Evolutionary conservation across 176 grass and related monocot species (phyloP), one percentile per base, ranked within the genome.

Genomic region (Phragmites australis): DNA sequence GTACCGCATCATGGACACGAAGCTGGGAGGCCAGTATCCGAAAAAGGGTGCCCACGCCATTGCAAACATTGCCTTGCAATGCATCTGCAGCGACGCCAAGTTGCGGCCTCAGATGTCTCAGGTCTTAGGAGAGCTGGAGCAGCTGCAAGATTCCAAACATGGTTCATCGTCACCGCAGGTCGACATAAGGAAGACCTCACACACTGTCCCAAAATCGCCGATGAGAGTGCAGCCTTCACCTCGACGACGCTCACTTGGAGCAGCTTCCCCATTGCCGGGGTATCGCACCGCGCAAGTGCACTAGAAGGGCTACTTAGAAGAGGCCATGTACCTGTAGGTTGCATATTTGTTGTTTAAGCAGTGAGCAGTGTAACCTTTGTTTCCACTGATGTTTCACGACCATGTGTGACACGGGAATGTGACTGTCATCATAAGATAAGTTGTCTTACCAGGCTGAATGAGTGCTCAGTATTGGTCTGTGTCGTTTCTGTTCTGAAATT

Each of bases 1-100:
- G 14, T 84, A 97, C 82, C 84, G 91, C 0, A 75, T 97, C 59
- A 94, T 97, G 87, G 94, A 97, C 57, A 79, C 91, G 0, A 93
- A 84, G 65, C 76, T 97, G 25, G 91, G 84, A 83, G 94, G 87
- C 18, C 94, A 92, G 72, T 97, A 94, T 49, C 94, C 94, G 0
- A 92, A 88, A 76, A 97, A 91, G 66, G 89, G 87, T 0, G 91
- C 89, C 0, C 80, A 94, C 0, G 79, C 85, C 65, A 75, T 94
- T 0, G 89, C 94, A 12, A 58, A 71, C 47, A 82, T 97, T 10
- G 94, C 94, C 29, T 79, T 75, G 65, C 70, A 73, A 69, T 94
- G 94, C 79, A 90, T 97, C 45, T 79, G 82, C 48, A 81, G 61
- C 14, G 91, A 97, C 6, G 60, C 91, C 31, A 97, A 93, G 71